Base-by-base conservation (phyloP, 257 asterid genomes). In the Solanum chiquidenum region DNA sequence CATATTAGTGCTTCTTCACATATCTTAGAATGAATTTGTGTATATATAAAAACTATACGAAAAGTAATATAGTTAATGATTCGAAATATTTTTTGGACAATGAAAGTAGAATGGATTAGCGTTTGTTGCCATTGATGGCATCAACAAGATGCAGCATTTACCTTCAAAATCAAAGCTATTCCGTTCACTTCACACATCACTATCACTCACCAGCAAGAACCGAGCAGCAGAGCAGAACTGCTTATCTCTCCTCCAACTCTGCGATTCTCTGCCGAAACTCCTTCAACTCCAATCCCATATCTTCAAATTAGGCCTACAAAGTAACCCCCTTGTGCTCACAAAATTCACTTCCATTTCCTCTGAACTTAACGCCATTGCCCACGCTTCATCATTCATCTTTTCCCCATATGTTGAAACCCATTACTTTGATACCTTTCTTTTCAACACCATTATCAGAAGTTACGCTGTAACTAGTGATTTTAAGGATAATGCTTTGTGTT, bases 221-320 rank as follows among this genome's bases (percentile, higher is more conserved):
- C 91, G 96, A 90, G 97, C 92, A 37, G 94, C 93, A 29, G 96
- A 95, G 87, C 98, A 93, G 71, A 91, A 89, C 88, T 95, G 98
- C 91, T 92, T 94, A 89, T 44, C 93, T 73, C 95, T 92, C 86
- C 93, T 95, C 84, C 94, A 90, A 16, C 90, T 88, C 91, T 95
- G 98, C 91, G 87, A 91, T 89, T 92, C 94, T 84, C 87, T 93
- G 87, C 87, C 87, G 77, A 95, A 93, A 84, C 95, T 96, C 89
- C 86, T 90, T 74, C 96, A 96, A 90, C 75, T 95, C 37, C 97
- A 96, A 20, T 88, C 95, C 6, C 89, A 71, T 18, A 89, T 96
- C 82, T 86, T 95, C 84, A 95, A 95, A 89, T 87, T 90, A 21
- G 98, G 99, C 77, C 92, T 93, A 58, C 95, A 87, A n/a, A 90